Base-by-base conservation (phyloP, 2,329 filamentous ascomycete species). In the Fusarium equiseti region DNA sequence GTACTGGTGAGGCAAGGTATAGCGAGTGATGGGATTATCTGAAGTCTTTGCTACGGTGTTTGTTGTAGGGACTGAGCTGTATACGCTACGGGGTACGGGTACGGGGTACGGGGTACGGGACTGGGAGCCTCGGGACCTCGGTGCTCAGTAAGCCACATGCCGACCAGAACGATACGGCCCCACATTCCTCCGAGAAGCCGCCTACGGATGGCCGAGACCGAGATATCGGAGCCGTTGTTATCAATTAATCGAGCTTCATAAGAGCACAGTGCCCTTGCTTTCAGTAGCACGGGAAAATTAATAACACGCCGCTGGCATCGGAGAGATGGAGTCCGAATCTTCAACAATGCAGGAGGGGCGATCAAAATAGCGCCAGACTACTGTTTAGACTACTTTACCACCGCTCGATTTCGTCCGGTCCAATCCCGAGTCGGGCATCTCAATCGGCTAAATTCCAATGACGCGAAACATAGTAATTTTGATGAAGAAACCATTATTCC, bases 81-180 rank as follows among this genome's bases (percentile, higher is more conserved):
- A 22, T 9, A 46, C 15, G 26, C 40, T 53, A 26, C 22, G 43
- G 55, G 40, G 15, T 45, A 35, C 32, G 55, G 40, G 15, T 45
- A 35, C 32, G 8, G 32, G 32, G 8, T 56, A 46, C 44, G 44
- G 44, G 24, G 44, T 46, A 46, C 44, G 44, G 44, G 16, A 18
- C 24, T 26, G 22, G 32, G 29, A 44, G 58, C 67, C 61, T 66
- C 65, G 69, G 69, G 46, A 72, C 70, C 69, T 72, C 68, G 63
- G 68, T 43, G 67, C 51, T 64, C 42, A 44, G 57, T 45, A 54
- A 43, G n/a, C 55, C 68, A 71, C 68, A 68, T 71, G 68, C 49
- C 53, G 59, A 38, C 38, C 18, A 16, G 18, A 35, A 16, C 16
- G n/a, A 27, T 22, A 56, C 64, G 68, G 68, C 60, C 68, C 68